These are phyloP conservation scores for Mitragyna speciosa DNA, from an alignment of 257 asterid genomes.

Conservation along the genomic window DNA sequence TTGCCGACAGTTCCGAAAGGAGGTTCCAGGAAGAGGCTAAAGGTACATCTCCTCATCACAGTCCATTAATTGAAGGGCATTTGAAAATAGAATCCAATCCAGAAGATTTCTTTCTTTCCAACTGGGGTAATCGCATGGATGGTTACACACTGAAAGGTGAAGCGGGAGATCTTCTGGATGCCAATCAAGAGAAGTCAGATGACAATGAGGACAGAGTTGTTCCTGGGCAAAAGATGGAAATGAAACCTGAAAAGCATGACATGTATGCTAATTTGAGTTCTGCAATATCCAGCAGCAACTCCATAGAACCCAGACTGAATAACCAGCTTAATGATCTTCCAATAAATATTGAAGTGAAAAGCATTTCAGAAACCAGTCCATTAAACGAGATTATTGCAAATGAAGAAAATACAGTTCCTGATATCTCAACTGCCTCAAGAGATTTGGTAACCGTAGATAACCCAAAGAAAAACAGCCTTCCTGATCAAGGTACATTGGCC, in stretches of 20 bases:
- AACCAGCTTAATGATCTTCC: conserved; percentile 17
- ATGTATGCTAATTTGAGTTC: conserved; percentile 5
- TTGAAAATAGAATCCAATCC: background rate
- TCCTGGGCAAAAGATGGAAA: no score
- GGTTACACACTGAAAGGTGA: conserved; percentile 4
- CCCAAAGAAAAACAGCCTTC: conserved; percentile 13
- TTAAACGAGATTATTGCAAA: background rate
- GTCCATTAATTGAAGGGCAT: conserved; percentile 9
- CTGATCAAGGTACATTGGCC: conserved; percentile 36
- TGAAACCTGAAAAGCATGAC: background rate
- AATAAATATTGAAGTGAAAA: conserved; percentile 2
- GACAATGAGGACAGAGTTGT: background rate
- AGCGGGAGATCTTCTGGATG: conserved; percentile 18
- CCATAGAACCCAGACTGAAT: conserved; percentile 9
- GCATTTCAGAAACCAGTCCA: conserved; percentile 4
- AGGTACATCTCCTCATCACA: background rate
- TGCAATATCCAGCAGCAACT: background rate
- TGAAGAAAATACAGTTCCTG: conserved; percentile 9
- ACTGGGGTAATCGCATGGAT: background rate
- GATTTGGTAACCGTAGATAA: conserved; percentile 20
- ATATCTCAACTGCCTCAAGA: conserved; percentile 15
- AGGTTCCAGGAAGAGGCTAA: background rate
- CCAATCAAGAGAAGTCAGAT: conserved; percentile 7
- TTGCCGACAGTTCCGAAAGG: background rate
- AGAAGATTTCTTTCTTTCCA: conserved; percentile 5